These are phyloP conservation scores for Gaeumannomyces tritici DNA, from an alignment of 2,329 filamentous ascomycete species.

Conservation along the genomic window DNA sequence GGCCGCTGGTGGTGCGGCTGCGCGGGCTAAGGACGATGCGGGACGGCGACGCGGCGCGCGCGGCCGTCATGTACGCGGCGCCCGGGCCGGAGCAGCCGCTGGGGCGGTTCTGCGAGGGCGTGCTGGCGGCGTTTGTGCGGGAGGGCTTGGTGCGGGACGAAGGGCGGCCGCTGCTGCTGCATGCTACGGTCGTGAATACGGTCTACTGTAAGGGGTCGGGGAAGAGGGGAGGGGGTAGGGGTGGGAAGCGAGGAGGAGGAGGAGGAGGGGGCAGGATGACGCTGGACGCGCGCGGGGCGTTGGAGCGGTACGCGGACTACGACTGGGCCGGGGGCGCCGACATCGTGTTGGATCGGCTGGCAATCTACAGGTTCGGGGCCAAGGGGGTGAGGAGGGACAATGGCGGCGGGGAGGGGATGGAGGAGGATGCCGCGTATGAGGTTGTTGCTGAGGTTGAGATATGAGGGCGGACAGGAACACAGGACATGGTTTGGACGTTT, in stretches of 20 bases:
- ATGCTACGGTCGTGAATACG: slow-evolving; percentile 82
- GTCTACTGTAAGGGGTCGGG: slow-evolving; percentile 52
- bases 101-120: slow-evolving; percentile 43
- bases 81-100: slow-evolving; percentile 46
- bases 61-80: slow-evolving; percentile 56
- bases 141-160: slow-evolving; percentile 48
- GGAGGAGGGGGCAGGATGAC: slow-evolving; percentile 21
- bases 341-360: slow-evolving; percentile 58
- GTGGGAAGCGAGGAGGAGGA: slow-evolving; percentile 7
- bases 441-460: slow-evolving; percentile 39
- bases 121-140: slow-evolving; percentile 44
- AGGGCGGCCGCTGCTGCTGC: slow-evolving; percentile 58
- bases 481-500: no score
- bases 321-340: slow-evolving; percentile 54
- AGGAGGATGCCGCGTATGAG: slow-evolving; percentile 44
- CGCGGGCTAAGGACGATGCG: slow-evolving; percentile 55
- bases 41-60: slow-evolving; percentile 31
- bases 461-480: neutral
- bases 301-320: slow-evolving; percentile 53
- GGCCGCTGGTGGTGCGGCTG: slow-evolving; percentile 33
- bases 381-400: slow-evolving; percentile 43
- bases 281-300: slow-evolving; percentile 44
- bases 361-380: slow-evolving; percentile 83
- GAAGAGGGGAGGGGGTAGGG: slow-evolving; percentile 8
- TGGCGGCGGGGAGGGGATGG: slow-evolving; percentile 20